Evolutionary conservation across 1,284 basidiomycete genomes (phyloP), one percentile per base, ranked within the genome.

Genomic region (Moesziomyces parantarcticus): DNA sequence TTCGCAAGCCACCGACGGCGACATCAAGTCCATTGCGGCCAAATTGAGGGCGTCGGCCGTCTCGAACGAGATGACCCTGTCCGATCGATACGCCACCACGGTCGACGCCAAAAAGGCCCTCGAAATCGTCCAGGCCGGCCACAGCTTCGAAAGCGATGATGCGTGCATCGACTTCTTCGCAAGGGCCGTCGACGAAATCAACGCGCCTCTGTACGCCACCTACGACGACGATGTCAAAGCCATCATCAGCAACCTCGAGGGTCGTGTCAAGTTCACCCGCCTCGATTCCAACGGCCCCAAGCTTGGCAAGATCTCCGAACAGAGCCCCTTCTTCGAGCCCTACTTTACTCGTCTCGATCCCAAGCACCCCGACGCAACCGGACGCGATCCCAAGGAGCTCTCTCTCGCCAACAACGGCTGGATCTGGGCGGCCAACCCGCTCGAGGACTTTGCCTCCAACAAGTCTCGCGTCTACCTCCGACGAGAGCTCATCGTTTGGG

Each of bases 391-490:
- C 2, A 83, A 87, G 21, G 87, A 88, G 10, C 92, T 94, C 78
- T 90, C 92, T 0, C 58, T 81, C 13, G 96, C 96, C 6, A 97
- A 98, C 85, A 99, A 99, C 80, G 96, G 96, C 8, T 99, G 96
- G 96, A 96, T 99, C 77, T 99, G 96, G 96, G 88, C 92, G 62
- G 95, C 96, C 2, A 91, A 99, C 84, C 96, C 96, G 0, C 88
- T 99, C 21, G 88, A 90, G 72, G 97, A 98, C 86, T 99, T 99
- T 85, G 96, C 95, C 10, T 89, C 93, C n/a, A 89, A 89, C 49
- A 91, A 92, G 1, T 98, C 95, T n/a, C 96, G 96, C 83, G 92
- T 94, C 1, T 99, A 99, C 84, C 88, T 98, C 48, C 90, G 94
- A 29, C 91, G 96, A 52, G 93, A 97, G 84, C 93, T 99, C 50